Base-by-base conservation (phyloP, 345 rosid species). In the Citrus trifoliata region DNA sequence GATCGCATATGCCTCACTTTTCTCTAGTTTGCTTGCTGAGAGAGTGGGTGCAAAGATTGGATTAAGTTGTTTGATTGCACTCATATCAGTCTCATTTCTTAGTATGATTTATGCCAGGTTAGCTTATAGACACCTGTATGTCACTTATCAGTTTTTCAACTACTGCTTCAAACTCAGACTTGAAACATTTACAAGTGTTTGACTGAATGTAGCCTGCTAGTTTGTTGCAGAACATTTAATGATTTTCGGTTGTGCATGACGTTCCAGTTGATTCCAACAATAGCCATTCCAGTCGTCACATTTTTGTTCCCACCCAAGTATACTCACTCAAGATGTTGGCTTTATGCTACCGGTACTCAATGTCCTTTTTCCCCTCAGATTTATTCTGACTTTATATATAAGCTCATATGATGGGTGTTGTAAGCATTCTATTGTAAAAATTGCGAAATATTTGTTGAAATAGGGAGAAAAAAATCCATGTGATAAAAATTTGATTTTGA, bases 171-270 rank as follows among this genome's bases (percentile, higher is more conserved):
- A 30, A 55, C 72, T 51, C 76, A 13, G 30, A 8, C 37, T 64
- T 55, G 56, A 73, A 70, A 59, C 76, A 40, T 32, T 76, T 12
- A 58, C 65, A 37, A 40, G 37, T 25, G 74, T 80, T 85, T 53
- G 75, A 71, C 84, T 82, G 79, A 83, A 79, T 59, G 70, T 59
- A 66, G 71, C 66, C 80, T 78, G 70, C 78, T 83, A 87, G 92
- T 84, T 91, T 89, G 84, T 90, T 92, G 95, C 97, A 91, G 97
- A 93, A 85, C 87, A 82, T 94, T 93, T 90, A 90, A 91, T 80
- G 98, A 94, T 88, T 91, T 94, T 85, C 91, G 92, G 81, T 86
- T 92, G 83, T 91, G 97, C 92, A 84, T 92, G 90, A 87, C 88
- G 89, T 92, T 90, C 93, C 95, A 91, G 89, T 81, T 91, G 89